Percentiles rank a stretch among this genome's conserved stretches.
These are phyloP conservation scores for Fraxinus sp. DNA, from an alignment of 305 asterid genomes.

Conservation along the genomic window DNA sequence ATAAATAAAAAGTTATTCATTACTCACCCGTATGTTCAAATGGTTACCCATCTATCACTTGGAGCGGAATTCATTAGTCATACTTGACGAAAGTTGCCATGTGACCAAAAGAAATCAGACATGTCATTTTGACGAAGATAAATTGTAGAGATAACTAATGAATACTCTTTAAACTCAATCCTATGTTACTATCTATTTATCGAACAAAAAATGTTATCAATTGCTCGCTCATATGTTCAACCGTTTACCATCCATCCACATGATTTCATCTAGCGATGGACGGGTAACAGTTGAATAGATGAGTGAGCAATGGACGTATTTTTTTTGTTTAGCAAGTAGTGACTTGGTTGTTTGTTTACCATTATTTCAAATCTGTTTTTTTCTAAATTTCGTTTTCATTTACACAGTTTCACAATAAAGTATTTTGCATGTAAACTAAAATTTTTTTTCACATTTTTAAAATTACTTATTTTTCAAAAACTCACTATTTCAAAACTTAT, in stretches of 20 bases:
- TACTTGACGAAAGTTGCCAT: neutral
- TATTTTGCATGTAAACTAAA: no score
- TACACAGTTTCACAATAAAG: no score
- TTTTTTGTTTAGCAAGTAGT: neutral
- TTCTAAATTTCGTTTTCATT: no score
- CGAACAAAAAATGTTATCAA: neutral
- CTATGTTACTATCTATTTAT: no score
- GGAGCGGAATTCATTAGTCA: neutral
- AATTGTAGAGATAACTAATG: no score
- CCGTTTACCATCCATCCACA: neutral
- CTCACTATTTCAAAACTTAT: no score
- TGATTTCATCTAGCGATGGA: neutral
- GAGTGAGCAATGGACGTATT: neutral
- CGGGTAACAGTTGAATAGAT: neutral
- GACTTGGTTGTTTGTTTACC: no score
- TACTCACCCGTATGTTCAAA: neutral
- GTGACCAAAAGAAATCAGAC: neutral
- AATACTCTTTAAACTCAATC: neutral
- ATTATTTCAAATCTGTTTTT: no score
- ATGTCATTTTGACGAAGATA: neutral
- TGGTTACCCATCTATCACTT: neutral
- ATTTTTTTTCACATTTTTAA: no score
- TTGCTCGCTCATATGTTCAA: neutral
- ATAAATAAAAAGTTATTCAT: neutral
- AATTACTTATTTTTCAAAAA: no score